Conservation (phyloP, 768 basidiomycete genomes). For the Trametopsis cervina region DNA sequence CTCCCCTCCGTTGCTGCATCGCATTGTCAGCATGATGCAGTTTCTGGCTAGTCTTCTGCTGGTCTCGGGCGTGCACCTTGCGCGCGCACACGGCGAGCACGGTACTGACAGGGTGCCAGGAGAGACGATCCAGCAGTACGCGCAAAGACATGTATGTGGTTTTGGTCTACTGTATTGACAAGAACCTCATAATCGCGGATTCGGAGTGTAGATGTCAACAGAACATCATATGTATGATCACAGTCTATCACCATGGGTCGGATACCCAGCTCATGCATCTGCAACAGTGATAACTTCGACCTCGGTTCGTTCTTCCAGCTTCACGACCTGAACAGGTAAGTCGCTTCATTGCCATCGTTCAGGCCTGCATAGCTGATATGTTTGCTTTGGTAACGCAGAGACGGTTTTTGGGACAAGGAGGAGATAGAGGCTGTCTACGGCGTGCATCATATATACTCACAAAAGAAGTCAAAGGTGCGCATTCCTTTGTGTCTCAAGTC, state of each 20-base stretch:
- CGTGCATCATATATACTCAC: constrained; percentile 85
- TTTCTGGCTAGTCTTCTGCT: constrained; percentile 36
- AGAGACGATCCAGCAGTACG: constrained; percentile 77
- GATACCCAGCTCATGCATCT: too few relatives aligned
- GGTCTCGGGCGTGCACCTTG: constrained; percentile 24
- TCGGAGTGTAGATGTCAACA: constrained; percentile 61
- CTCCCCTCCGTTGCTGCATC: background rate
- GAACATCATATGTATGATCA: constrained; percentile 76
- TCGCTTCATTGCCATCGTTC: constrained; percentile 14
- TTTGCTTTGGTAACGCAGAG: constrained; percentile 35
- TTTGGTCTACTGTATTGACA: background rate
- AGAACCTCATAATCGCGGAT: background rate
- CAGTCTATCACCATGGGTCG: too few relatives aligned
- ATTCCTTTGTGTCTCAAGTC: background rate
- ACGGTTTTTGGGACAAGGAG: constrained; percentile 75
- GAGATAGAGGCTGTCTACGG: constrained; percentile 97
- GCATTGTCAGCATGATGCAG: constrained; percentile 32
- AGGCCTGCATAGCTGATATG: constrained; percentile 4
- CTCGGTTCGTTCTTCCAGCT: constrained; percentile 88
- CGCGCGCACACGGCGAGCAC: constrained; percentile 58
- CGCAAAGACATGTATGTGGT: constrained; percentile 78
- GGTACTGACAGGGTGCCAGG: constrained; percentile 41
- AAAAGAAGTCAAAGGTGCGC: constrained; percentile 66
- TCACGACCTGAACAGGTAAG: constrained; percentile 88
- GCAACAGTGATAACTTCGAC: constrained; percentile 73